Evolutionary conservation across 805 yeast species (phyloP).

Genomic region (Candida nemodendra): DNA sequence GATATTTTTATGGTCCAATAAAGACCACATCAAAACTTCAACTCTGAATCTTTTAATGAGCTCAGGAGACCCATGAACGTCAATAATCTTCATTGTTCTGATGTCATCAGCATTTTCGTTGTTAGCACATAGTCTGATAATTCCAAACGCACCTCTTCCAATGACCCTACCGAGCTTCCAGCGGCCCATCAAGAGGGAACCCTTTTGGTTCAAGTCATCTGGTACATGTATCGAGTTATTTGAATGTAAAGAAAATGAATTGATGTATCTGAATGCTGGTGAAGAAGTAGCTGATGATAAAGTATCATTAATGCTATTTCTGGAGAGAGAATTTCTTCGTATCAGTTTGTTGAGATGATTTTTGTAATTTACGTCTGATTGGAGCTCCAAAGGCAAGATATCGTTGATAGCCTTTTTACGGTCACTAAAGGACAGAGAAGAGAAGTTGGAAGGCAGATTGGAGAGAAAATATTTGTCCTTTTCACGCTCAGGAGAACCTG

Average conservation of each 20-base stretch:
- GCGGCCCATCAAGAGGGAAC: slow-evolving; percentile 57
- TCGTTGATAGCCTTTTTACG: slow-evolving; percentile 37
- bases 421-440: slow-evolving; percentile 52
- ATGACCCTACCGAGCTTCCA: slow-evolving; percentile 66
- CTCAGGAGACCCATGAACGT: slow-evolving; percentile 39
- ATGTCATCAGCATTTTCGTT: slow-evolving; percentile 14
- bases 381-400: slow-evolving; percentile 27
- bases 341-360: slow-evolving; percentile 32
- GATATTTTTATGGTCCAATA: slow-evolving; percentile 61
- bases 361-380: slow-evolving; percentile 29
- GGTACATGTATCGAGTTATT: slow-evolving; percentile 9
- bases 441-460: slow-evolving; percentile 47
- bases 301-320: slow-evolving; percentile 6
- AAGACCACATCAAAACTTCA: slow-evolving; percentile 77
- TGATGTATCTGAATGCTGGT: slow-evolving; percentile 22
- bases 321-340: slow-evolving; percentile 25
- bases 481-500: slow-evolving; percentile 34
- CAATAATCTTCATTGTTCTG: slow-evolving; percentile 32
- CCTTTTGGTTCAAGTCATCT: slow-evolving; percentile 54
- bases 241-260: slow-evolving; percentile 19
- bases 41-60: slow-evolving; percentile 58
- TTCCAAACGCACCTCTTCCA: slow-evolving; percentile 91
- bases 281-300: slow-evolving; percentile 19
- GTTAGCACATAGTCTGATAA: slow-evolving; percentile 46
- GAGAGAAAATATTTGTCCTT: slow-evolving; percentile 42